Percentiles rank a stretch among this genome's conserved stretches.
Conservation (phyloP, 2,329 filamentous ascomycete genomes). For the Neodidymelliopsis sp. region DNA sequence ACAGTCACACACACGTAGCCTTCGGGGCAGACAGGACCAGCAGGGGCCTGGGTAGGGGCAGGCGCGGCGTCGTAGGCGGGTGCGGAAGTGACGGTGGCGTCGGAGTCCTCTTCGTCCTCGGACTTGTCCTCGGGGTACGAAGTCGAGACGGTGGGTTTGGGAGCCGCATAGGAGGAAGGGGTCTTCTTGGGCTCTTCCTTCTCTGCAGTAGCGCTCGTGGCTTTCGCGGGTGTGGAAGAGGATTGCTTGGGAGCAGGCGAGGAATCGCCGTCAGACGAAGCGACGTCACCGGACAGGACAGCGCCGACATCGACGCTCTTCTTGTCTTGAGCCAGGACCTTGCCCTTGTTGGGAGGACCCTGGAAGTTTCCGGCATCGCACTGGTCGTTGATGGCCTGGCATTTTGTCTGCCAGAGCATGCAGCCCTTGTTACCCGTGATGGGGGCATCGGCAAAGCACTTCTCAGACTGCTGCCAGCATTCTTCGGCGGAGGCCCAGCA, state of each 20-base stretch:
- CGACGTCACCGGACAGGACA: conserved; percentile 26
- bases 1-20: conserved; percentile 36
- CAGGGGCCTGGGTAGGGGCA: conserved; percentile 25
- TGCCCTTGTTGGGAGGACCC: conserved; percentile 54
- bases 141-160: conserved; percentile 17
- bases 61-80: conserved; percentile 27
- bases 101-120: conserved; percentile 3
- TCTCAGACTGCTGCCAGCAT: conserved; percentile 64
- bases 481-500: conserved; percentile 63
- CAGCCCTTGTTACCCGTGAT: conserved; percentile 69
- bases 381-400: conserved; percentile 54
- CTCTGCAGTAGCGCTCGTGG: conserved; percentile 6
- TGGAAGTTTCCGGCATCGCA: conserved; percentile 53
- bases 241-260: conserved; percentile 24
- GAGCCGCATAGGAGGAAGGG: not conserved
- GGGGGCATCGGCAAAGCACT: conserved; percentile 67
- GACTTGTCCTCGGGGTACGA: not conserved
- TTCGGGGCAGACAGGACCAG: conserved; percentile 23
- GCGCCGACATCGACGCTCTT: conserved; percentile 42
- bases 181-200: conserved; percentile 4
- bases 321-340: conserved; percentile 46
- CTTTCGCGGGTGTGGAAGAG: conserved; percentile 1
- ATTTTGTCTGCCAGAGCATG: conserved; percentile 69
- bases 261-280: conserved; percentile 10
- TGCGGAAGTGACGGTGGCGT: conserved; percentile 24